Evolutionary conservation across 2,329 filamentous ascomycete genomes (phyloP), one percentile per base, ranked within the genome.

Genomic region (Colletotrichum somersetense): DNA sequence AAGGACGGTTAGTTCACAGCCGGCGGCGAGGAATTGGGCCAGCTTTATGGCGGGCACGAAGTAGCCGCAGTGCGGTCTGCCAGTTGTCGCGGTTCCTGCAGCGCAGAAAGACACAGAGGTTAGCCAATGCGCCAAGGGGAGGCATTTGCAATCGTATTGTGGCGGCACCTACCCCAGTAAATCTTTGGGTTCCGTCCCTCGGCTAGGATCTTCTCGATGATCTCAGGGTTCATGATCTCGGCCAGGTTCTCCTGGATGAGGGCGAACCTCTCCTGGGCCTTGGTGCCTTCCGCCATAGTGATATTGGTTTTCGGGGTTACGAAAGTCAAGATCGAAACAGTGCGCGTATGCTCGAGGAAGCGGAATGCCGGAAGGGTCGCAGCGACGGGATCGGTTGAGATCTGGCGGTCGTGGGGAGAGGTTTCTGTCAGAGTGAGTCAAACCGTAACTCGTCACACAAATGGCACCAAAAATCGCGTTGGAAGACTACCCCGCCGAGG

Each of bases 41-140:
- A 98, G 92, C 83, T 98, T 98, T 79, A 97, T 89, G 77, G 93
- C 92, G 7, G 95, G 92, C 12, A 96, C 92, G 74, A 97, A 93
- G 87, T 97, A 97, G 76, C 94, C 95, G 80, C 91, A 93, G 82
- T 98, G 95, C 66, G 95, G 95, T 72, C 91, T 88, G n/a, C 94
- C 94, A 0, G 94, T 97, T 20, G 94, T 94, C 23, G 93, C 93
- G 50, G 92, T 96, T 53, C 92, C 89, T 89, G 64, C 71, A 59
- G 33, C 70, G 26, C 53, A 44, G 52, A 57, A 56, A 53, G 44
- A 64, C 73, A 66, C 70, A 58, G 16, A 20, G 30, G 50, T 67
- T 35, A 68, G 66, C 61, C 66, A 70, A 69, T 65, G 59, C 61
- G 23, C 53, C 38, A 30, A 53, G 16, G 53, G 62, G 18, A 48